Conservation (phyloP, 805 yeast genomes). For the Cyberlindnera sargentensis region DNA sequence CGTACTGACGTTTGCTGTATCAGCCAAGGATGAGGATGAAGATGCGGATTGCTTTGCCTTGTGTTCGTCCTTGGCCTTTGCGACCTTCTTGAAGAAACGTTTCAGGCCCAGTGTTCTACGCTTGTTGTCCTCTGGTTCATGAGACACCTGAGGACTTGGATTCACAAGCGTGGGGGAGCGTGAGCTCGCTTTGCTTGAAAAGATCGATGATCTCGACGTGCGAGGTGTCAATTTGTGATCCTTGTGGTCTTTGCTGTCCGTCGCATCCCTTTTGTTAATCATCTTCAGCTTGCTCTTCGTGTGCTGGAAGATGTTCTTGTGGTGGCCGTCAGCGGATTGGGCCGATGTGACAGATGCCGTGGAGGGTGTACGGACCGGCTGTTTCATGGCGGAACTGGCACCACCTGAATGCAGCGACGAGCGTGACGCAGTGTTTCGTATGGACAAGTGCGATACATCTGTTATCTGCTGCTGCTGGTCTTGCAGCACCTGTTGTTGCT, state of each 20-base stretch:
- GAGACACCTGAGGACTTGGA: slow-evolving; percentile 12
- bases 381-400: background rate
- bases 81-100: slow-evolving; percentile 45
- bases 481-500: too few relatives aligned
- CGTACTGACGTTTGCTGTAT: slow-evolving; percentile 2
- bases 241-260: slow-evolving; percentile 1
- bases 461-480: background rate
- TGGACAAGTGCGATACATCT: slow-evolving; percentile 3
- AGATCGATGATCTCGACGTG: slow-evolving; percentile 19
- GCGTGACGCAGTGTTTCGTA: slow-evolving; percentile 5
- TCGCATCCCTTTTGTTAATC: slow-evolving; percentile 2
- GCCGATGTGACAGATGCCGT: slow-evolving; percentile 8
- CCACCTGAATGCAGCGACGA: slow-evolving; percentile 7
- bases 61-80: slow-evolving; percentile 5
- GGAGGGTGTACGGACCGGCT: slow-evolving; percentile 2
- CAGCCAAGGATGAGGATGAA: background rate
- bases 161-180: slow-evolving; percentile 18
- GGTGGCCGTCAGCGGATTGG: slow-evolving; percentile 5
- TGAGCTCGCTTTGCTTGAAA: slow-evolving; percentile 17
- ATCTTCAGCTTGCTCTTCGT: slow-evolving; percentile 12
- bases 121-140: slow-evolving; percentile 6
- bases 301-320: slow-evolving; percentile 8
- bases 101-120: slow-evolving; percentile 29
- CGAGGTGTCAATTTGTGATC: slow-evolving; percentile 20
- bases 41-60: background rate